phyloP scores from a whole-genome alignment of 2,329 filamentous ascomycete genomes.

The Balansia obtecta region DNA sequence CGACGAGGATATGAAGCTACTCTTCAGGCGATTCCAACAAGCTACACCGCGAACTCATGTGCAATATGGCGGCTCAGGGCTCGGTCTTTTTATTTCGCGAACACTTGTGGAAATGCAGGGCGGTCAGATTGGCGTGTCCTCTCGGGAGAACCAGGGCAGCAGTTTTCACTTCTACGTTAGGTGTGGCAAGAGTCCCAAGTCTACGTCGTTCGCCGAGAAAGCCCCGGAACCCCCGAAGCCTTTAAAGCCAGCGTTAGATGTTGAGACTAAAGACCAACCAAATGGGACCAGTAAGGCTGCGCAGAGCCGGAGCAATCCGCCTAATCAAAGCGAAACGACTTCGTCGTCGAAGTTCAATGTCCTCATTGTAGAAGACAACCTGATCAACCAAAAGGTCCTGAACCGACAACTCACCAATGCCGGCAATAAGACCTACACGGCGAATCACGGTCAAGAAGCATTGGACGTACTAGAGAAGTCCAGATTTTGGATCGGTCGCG shows the following conservation, averaged over 20 bases:
- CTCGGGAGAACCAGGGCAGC: constrained; percentile 5
- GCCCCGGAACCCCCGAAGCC: neutral
- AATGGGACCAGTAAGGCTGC: neutral
- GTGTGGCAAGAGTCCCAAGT: neutral
- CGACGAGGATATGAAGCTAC: constrained; percentile 49
- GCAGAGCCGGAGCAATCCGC: neutral
- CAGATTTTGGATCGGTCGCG: constrained; percentile 40
- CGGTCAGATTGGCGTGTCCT: constrained; percentile 59
- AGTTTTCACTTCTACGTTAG: constrained; percentile 5
- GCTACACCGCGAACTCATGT: constrained; percentile 56
- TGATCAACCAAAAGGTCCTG: constrained; percentile 53
- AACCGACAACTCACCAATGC: constrained; percentile 47
- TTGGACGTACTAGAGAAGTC: constrained; percentile 43
- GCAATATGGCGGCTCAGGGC: constrained; percentile 56
- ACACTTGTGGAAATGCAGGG: constrained; percentile 66
- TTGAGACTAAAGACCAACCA: neutral
- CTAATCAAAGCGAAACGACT: neutral
- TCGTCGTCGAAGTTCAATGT: constrained; percentile 33
- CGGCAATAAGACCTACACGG: constrained; percentile 47
- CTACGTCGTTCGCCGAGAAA: neutral
- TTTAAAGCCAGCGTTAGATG: neutral
- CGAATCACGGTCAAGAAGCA: constrained; percentile 53
- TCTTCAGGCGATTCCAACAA: constrained; percentile 58
- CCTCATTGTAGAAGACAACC: constrained; percentile 54
- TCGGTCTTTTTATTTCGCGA: constrained; percentile 63